Evolutionary conservation across 306 rosid species (phyloP), one percentile per base, ranked within the genome.

Genomic region (Prunus dulcis): DNA sequence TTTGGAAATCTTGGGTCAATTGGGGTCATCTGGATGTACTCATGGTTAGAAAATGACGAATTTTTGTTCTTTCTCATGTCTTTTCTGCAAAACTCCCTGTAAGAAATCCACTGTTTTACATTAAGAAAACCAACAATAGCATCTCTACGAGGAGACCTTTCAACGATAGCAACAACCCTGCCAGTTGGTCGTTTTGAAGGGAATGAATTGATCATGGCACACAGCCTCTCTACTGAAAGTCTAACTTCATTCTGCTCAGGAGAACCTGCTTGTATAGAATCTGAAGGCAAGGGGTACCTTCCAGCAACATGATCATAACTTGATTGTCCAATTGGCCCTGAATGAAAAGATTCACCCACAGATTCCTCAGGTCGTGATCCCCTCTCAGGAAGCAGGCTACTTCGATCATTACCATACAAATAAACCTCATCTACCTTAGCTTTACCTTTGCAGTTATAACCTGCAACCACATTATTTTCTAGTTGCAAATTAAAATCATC

Each of bases 121-220:
- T 86, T 76, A 68, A 95, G 87, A 82, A 71, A 87, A 49, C 99
- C 97, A 73, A 95, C 85, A 76, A 95, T 49, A 74, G 89, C 52
- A 67, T 87, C 89, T 78, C 97, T 86, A 57, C 83, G 87, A 2
- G 56, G 85, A 71, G 99, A 92, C 80, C 77, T 84, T 79, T 92
- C 90, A 79, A 89, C 52, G 76, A 95, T 58, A 76, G 97, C 86
- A 67, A 95, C 86, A 58, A 92, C 95, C 83, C 81, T 78, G 50
- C 97, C 99, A 34, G 93, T 90, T 17, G 97, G 99, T 77, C 96
- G 88, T 88, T 87, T 92, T 61, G 80, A 88, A 77, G 98, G 96
- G 72, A 75, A 83, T 61, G 90, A 88, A 76, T 77, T 84, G 78
- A 90, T 84, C 87, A 73, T 47, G 64, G 75, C 81, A 84, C 97